Evolutionary conservation across 2,329 filamentous ascomycete species (phyloP).

Genomic region (Didymosphaeria variabile): DNA sequence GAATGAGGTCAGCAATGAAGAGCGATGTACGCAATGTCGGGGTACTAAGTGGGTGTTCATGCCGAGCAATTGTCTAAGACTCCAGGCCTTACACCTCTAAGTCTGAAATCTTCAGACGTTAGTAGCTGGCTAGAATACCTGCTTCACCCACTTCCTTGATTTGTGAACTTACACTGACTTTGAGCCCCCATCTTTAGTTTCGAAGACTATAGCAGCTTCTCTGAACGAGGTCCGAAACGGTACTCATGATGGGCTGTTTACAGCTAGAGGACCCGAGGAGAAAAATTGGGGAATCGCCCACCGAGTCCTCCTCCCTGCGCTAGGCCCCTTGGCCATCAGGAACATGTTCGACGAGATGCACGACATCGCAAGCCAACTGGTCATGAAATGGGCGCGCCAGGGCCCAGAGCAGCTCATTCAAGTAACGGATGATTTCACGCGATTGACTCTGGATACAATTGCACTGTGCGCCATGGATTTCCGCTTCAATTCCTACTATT

Average conservation of each 20-base stretch:
- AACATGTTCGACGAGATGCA: conserved; percentile 55
- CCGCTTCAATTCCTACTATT: conserved; percentile 54
- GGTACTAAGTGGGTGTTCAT: too few species aligned
- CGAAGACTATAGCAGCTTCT: conserved; percentile 40
- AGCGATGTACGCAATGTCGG: too few species aligned
- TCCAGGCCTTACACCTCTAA: too few species aligned
- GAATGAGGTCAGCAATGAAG: conserved; percentile 53
- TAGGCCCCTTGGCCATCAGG: conserved; percentile 73
- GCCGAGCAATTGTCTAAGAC: too few species aligned
- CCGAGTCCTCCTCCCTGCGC: conserved; percentile 71
- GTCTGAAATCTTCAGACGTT: too few species aligned
- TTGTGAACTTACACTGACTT: too few species aligned
- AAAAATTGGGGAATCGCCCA: conserved; percentile 66
- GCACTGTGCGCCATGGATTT: conserved; percentile 53
- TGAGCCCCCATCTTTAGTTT: too few species aligned
- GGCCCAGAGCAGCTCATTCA: conserved; percentile 43
- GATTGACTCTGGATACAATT: conserved; percentile 50
- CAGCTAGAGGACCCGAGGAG: conserved; percentile 49
- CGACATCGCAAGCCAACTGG: conserved; percentile 71
- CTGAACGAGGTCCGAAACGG: conserved; percentile 48
- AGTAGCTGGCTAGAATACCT: too few species aligned
- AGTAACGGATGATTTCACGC: conserved; percentile 51
- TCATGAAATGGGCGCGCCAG: conserved; percentile 73
- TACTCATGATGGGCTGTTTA: conserved; percentile 53
- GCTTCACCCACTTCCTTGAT: too few species aligned